Evolutionary conservation across 208 protist species (phyloP).

Genomic region (Trypanosoma platydactyli): DNA sequence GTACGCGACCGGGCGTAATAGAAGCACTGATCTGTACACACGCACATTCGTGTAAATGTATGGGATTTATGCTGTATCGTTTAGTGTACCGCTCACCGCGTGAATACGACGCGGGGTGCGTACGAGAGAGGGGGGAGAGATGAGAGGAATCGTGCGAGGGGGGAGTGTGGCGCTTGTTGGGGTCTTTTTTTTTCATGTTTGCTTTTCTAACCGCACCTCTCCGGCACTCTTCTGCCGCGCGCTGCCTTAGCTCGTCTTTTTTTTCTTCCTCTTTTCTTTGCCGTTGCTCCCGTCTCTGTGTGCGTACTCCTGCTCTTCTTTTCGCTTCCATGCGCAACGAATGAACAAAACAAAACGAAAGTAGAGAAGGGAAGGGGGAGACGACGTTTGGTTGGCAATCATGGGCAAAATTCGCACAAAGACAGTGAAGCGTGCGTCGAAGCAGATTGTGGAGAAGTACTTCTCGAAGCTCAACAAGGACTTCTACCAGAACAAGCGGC

Average conservation of each 20-base stretch:
- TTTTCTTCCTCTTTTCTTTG: not conserved
- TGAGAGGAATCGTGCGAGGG: too few relatives aligned
- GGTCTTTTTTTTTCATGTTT: too few relatives aligned
- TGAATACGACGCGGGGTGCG: too few relatives aligned
- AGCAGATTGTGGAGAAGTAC: slow-evolving; percentile 99
- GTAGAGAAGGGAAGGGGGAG: not conserved
- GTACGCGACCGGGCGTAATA: not conserved
- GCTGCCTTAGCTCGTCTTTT: slow-evolving; percentile 2
- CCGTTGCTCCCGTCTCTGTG: too few relatives aligned
- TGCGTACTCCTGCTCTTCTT: not conserved
- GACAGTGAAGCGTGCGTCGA: slow-evolving; percentile 99
- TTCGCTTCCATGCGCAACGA: not conserved
- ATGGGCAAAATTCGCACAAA: slow-evolving; percentile 99
- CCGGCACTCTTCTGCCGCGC: too few relatives aligned
- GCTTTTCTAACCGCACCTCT: too few relatives aligned
- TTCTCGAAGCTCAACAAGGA: slow-evolving; percentile 98
- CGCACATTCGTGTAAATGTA: not conserved
- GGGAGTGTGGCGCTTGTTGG: too few relatives aligned
- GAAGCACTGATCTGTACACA: not conserved
- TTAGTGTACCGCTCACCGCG: too few relatives aligned
- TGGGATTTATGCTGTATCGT: too few relatives aligned
- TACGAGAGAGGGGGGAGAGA: too few relatives aligned
- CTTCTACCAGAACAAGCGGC: slow-evolving; percentile 99
- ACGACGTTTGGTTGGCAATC: slow-evolving; percentile 27
- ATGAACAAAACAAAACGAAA: not conserved